These are phyloP conservation scores for barrel medic (Medicago truncatula) DNA, from an alignment of 306 rosid genomes.

Conservation along the genomic window MtrunA17r5.0-ANR NC_053045.1:42935501-42936000, in stretches of 20 bases:
- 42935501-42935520: conserved; percentile 94
- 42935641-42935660: background rate
- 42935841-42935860: conserved; percentile 63
- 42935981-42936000: conserved; percentile 64
- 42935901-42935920: conserved; percentile 51
- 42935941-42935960: conserved; percentile 56
- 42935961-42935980: conserved; percentile 70
- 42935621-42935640: conserved; percentile 51
- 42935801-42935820: conserved; percentile 27
- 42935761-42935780: conserved; percentile 13
- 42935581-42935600: conserved; percentile 63
- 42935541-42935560: conserved; percentile 80
- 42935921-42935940: conserved; percentile 52
- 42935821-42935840: conserved; percentile 58
- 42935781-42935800: conserved; percentile 11
- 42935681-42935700: background rate
- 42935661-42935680: conserved; percentile 23
- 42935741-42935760: conserved; percentile 19
- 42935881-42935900: conserved; percentile 52
- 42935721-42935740: background rate
- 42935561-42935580: conserved; percentile 56
- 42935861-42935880: conserved; percentile 54
- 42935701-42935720: conserved; percentile 23
- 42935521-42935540: conserved; percentile 82
- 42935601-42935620: conserved; percentile 53